Evolutionary conservation across 768 basidiomycete species (phyloP), one percentile per base, ranked within the genome.

Genomic region (Antrodiella citrinella): DNA sequence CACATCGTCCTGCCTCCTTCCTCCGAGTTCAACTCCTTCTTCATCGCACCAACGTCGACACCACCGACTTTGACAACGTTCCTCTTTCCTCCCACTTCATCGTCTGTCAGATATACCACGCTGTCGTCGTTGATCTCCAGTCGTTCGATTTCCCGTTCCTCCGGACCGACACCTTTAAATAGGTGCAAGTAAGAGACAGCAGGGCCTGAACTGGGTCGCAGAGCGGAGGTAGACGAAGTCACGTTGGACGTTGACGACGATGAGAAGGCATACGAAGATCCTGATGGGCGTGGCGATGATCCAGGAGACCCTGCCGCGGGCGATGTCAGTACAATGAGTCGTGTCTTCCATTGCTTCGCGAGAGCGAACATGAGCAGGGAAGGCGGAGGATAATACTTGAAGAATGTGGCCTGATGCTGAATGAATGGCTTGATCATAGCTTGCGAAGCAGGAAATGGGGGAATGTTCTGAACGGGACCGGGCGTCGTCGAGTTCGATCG

Each of bases 61-160:
- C 85, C 86, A 15, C 77, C 82, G 13, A 91, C 74, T 58, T 83
- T 84, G 55, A 91, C 71, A 10, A 88, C 81, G 54, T 74, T 64
- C 3, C 67, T 60, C 44, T 70, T 67, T 2, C 76, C 73, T 9
- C 69, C 70, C 4, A 74, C 66, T 12, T 72, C 70, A 42, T 68
- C 68, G 43, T 65, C 86, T 0, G 85, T 76, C 19, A 91, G 77
- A 54, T 82, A 89, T 12, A 87, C 83, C 46, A 84, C 80, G 45
- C 81, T 86, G 26, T 84, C 78, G 57, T 86, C 84, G 51, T 82
- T 82, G 56, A 91, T 87, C 59, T 82, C 80, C 26, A 90, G 65
- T 40, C 88, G 71, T 63, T 91, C 86, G 4, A 88, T 54, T 64
- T 91, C 88, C 46, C 68, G 76, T 54, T 86, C 85, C 18, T 82